Base-by-base conservation (phyloP, 2,329 filamentous ascomycete species). In the Alternaria atra region DNA sequence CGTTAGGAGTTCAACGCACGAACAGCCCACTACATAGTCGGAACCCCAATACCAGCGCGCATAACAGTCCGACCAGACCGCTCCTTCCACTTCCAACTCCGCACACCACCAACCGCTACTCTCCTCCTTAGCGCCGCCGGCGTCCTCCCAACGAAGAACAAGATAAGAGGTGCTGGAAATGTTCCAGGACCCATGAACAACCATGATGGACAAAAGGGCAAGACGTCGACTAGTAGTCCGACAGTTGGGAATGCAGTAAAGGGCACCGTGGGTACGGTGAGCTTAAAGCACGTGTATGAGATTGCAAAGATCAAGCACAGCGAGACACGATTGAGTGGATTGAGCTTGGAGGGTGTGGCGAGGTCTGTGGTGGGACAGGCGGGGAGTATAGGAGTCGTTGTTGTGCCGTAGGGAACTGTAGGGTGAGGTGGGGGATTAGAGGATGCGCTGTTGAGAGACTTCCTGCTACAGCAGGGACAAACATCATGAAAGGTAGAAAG, bases 261-360 rank as follows among this genome's bases (percentile, higher is more conserved):
- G 62, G 92, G 97, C 69, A 88, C 83, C 7, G 87, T 97, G n/a
- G 95, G 94, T 59, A 90, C 87, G 4, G 86, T 99, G 57, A 95
- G 91, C 73, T 82, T 99, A 74, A 99, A 99, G 84, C 95, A 99
- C 81, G 84, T 99, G 23, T 98, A 93, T 81, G 94, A 98, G 83
- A 98, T 99, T 80, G 95, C 95, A 67, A 94, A 92, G 85, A 96
- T 99, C 75, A 99, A 99, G 86, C 90, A 80, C 55, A 67, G 69
- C 2, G 83, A 85, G 79, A 74, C 71, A 40, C 72, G 83, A 58
- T 66, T 85, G 66, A 76, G 71, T 76, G 90, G 90, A 0, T 91
- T 94, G 90, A 93, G 90, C 66, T 86, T 97, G 34, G 93, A 97
- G 80, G 93, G 91, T 0, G 78, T 98, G 73, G 84, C 89, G 27